A percentile compares a stretch with the other conserved stretches of the same genome.
These are phyloP conservation scores for Fusarium kyushuense DNA, from an alignment of 2,329 filamentous ascomycete species.

Conservation along the genomic window DNA sequence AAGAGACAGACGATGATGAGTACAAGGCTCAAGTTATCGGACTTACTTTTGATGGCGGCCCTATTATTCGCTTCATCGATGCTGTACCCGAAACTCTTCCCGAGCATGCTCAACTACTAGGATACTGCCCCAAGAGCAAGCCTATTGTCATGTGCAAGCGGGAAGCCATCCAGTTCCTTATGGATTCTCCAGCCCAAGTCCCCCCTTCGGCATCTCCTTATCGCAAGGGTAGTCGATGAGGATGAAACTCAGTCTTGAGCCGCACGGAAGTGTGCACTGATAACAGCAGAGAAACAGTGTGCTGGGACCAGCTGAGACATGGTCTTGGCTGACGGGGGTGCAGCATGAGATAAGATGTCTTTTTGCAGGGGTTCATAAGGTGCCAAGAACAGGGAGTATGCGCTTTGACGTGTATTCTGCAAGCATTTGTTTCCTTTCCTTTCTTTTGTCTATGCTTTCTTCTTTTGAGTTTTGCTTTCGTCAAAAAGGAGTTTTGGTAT, in stretches of 20 bases:
- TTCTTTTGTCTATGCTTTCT: slow-evolving; percentile 6
- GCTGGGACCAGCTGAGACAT: background rate
- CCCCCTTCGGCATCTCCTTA: slow-evolving; percentile 18
- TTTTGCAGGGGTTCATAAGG: slow-evolving; percentile 2
- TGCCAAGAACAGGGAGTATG: slow-evolving; percentile 13
- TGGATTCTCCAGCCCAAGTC: slow-evolving; percentile 30
- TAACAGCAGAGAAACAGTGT: background rate
- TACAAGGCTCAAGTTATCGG: slow-evolving; percentile 56
- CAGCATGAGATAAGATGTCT: slow-evolving; percentile 11
- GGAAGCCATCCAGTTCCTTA: slow-evolving; percentile 52
- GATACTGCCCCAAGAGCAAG: slow-evolving; percentile 51
- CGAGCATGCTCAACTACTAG: slow-evolving; percentile 53
- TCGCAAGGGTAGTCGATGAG: slow-evolving; percentile 23
- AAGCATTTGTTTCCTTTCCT: slow-evolving; percentile 1
- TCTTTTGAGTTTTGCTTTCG: background rate
- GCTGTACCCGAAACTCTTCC: slow-evolving; percentile 50
- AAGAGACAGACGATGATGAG: slow-evolving; percentile 50
- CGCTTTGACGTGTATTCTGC: slow-evolving; percentile 14
- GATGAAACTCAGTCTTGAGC: background rate
- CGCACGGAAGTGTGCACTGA: background rate
- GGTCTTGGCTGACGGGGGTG: background rate
- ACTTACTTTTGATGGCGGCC: slow-evolving; percentile 60
- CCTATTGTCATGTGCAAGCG: slow-evolving; percentile 57
- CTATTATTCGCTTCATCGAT: slow-evolving; percentile 60
- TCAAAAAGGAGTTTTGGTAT: slow-evolving; percentile 1